Base-by-base conservation (phyloP, 2,329 filamentous ascomycete species). In the Polytolypa hystricis region DNA sequence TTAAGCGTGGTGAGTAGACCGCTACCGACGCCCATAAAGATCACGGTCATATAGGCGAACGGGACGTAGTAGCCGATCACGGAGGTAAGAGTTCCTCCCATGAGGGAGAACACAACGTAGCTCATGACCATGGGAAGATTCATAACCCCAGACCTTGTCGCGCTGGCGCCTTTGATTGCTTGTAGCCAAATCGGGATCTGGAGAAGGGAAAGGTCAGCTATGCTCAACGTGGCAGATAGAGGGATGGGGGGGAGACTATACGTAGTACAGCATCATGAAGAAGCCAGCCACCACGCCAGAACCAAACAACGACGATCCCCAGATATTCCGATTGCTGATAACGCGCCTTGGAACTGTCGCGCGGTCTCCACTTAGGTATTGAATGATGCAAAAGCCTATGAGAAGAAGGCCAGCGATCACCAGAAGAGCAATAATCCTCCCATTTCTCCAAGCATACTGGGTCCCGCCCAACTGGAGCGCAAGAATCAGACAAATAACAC, bases 41-140 rank as follows among this genome's bases (percentile, higher is more conserved):
- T 46, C 7, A 48, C 46, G 2, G 27, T n/a, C 11, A 30, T 7
- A 26, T 17, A 48, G 51, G 66, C 57, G 38, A 63, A 55, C 2
- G 65, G 66, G 9, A 61, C 61, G 44, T 69, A 70, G 47, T 66
- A 66, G 14, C 67, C 65, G 15, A 62, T 48, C 21, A 47, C 54
- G 2, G 56, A 48, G 14, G 64, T 53, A 6, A 62, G 40, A 4
- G 50, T 48, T 20, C 66, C 66, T 8, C 57, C 57, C 2, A 66
- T 35, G 16, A 69, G 60, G 39, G 62, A 54, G 31, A 56, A 49
- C 7, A 69, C 53, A 12, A 65, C 50, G 2, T 17, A 35, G 19
- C 14, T 28, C 6, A 19, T 14, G 9, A 35, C 18, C 32, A 66
- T 51, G 2, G 65, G 64, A 7, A 69, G 55, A 11, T 64, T 46